These are phyloP conservation scores for Fusarium temperatum DNA, from an alignment of 2,329 filamentous ascomycete species.

Conservation along the genomic window DNA sequence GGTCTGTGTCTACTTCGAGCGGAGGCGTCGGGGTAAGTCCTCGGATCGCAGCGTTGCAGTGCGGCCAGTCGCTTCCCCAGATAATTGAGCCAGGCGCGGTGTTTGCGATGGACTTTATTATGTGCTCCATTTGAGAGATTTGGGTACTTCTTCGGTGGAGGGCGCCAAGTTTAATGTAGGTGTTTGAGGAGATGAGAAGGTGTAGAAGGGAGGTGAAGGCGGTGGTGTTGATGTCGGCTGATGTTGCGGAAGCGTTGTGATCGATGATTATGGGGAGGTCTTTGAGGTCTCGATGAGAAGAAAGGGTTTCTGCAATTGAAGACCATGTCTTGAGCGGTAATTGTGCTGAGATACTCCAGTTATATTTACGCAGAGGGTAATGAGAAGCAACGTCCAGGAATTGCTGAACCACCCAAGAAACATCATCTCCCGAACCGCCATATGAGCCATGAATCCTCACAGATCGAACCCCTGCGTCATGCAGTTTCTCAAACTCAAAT, in stretches of 20 bases:
- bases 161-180: not conserved
- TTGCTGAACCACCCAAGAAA: not conserved
- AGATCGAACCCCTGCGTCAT: not conserved
- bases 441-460: not conserved
- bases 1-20: not conserved
- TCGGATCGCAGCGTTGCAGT: not conserved
- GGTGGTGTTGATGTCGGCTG: not conserved
- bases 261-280: not conserved
- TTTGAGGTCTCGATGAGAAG: not conserved
- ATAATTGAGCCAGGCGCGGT: not conserved
- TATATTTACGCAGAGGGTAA: not conserved
- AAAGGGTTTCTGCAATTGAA: not conserved
- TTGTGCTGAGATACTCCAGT: conserved; percentile 1
- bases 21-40: not conserved
- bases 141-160: not conserved
- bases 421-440: not conserved
- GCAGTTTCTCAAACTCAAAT: not conserved
- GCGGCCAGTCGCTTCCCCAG: conserved; percentile 15
- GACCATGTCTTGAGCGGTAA: not conserved
- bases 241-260: not conserved
- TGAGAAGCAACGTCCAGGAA: not conserved
- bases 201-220: not conserved
- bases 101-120: not conserved
- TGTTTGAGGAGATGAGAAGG: not conserved
- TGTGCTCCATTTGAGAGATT: not conserved